These are phyloP conservation scores for Russula foetens DNA, from an alignment of 768 basidiomycete species.

Conservation along the genomic window DNA sequence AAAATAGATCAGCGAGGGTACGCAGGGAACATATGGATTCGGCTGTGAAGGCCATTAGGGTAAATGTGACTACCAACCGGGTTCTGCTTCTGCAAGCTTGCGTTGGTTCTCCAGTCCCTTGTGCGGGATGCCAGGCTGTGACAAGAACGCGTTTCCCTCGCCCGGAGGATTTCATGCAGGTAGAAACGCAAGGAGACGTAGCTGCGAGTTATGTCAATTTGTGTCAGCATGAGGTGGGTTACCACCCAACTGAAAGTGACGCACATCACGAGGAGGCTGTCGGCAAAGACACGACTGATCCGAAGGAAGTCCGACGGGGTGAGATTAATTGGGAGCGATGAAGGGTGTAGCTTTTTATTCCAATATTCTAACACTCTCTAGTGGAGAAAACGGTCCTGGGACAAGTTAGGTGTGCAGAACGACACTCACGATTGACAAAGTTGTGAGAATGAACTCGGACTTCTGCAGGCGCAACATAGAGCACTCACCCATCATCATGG, in stretches of 20 bases:
- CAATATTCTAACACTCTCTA: slow-evolving; percentile 57
- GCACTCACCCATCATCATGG: slow-evolving; percentile 52
- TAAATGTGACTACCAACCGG: slow-evolving; percentile 46
- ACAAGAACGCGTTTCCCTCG: slow-evolving; percentile 37
- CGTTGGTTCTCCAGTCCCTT: slow-evolving; percentile 27
- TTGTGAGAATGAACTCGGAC: slow-evolving; percentile 21
- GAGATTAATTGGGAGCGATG: slow-evolving; percentile 56
- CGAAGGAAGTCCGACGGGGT: slow-evolving; percentile 46
- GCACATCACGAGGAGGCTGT: slow-evolving; percentile 55
- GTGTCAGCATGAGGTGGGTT: not conserved
- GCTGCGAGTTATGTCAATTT: slow-evolving; percentile 32
- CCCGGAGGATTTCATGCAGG: slow-evolving; percentile 66
- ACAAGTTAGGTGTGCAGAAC: slow-evolving; percentile 60
- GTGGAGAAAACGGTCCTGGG: slow-evolving; percentile 60
- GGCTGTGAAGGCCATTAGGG: slow-evolving; percentile 58
- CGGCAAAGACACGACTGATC: slow-evolving; percentile 58
- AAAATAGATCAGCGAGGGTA: not conserved
- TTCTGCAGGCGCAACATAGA: not conserved
- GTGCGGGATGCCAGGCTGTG: slow-evolving; percentile 34
- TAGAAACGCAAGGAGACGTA: slow-evolving; percentile 63
- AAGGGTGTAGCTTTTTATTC: slow-evolving; percentile 63
- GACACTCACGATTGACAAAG: slow-evolving; percentile 53
- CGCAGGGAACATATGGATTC: slow-evolving; percentile 49
- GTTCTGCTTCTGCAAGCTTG: slow-evolving; percentile 39
- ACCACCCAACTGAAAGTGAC: slow-evolving; percentile 17